These are phyloP conservation scores for Geotrichum histeridarum DNA, from an alignment of 1,139 yeast genomes.

Conservation along the genomic window DNA sequence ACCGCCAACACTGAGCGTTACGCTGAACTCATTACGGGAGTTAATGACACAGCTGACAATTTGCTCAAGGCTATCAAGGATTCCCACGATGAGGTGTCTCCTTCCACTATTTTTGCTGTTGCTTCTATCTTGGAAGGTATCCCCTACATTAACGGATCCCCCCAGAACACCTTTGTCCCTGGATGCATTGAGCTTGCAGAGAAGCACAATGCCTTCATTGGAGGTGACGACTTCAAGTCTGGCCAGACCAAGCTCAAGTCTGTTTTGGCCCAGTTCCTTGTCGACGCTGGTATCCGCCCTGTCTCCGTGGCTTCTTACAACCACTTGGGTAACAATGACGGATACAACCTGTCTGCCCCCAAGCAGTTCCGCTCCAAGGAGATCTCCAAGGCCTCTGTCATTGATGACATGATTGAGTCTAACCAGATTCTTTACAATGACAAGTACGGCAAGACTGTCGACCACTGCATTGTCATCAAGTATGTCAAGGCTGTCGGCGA, in stretches of 20 bases:
- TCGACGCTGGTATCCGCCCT: slow-evolving; percentile 96
- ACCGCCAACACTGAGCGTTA: slow-evolving; percentile 96
- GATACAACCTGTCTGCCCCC: slow-evolving; percentile 86
- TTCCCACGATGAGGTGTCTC: slow-evolving; percentile 80
- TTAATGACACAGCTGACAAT: slow-evolving; percentile 84
- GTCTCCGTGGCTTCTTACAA: slow-evolving; percentile 90
- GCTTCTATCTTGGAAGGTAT: slow-evolving; percentile 83
- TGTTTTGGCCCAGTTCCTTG: slow-evolving; percentile 89
- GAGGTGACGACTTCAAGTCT: slow-evolving; percentile 96
- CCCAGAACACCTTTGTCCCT: slow-evolving; percentile 95
- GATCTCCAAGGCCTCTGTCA: slow-evolving; percentile 87
- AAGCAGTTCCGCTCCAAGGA: slow-evolving; percentile 93
- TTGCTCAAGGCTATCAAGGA: slow-evolving; percentile 66
- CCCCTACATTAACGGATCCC: slow-evolving; percentile 94
- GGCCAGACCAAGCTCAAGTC: slow-evolving; percentile 96
- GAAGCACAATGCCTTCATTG: slow-evolving; percentile 68
- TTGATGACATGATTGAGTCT: slow-evolving; percentile 89
- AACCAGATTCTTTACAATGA: slow-evolving; percentile 82
- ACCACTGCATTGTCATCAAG: slow-evolving; percentile 93
- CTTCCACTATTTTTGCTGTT: slow-evolving; percentile 87
- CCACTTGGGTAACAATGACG: slow-evolving; percentile 96
- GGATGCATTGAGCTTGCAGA: slow-evolving; percentile 91
- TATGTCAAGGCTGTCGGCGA: slow-evolving; percentile 93
- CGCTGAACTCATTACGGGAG: slow-evolving; percentile 69
- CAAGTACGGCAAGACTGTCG: slow-evolving; percentile 71